Conservation (phyloP, 768 basidiomycete species). For the Mycena chlorophos region DNA sequence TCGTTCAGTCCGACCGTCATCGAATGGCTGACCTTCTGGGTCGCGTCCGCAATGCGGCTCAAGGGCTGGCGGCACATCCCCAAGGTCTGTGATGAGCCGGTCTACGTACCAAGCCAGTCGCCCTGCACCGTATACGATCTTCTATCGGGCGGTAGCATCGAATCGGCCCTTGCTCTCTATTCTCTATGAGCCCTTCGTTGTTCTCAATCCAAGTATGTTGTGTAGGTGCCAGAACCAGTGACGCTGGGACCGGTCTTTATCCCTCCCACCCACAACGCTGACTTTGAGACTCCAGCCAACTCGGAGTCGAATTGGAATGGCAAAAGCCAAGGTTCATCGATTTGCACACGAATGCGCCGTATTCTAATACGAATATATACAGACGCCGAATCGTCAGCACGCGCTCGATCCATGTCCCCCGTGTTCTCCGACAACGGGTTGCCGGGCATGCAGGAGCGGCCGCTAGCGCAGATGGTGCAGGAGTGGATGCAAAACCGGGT, state of each 20-base stretch:
- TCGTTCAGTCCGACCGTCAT: constrained; percentile 46
- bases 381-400: constrained; percentile 34
- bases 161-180: constrained; percentile 30
- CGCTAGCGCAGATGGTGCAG: constrained; percentile 19
- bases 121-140: constrained; percentile 34
- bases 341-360: not conserved
- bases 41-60: constrained; percentile 51
- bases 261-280: constrained; percentile 26
- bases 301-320: constrained; percentile 49
- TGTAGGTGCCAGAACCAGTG: constrained; percentile 47
- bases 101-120: constrained; percentile 20
- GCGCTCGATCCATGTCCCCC: constrained; percentile 28
- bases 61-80: constrained; percentile 35
- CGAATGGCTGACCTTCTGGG: constrained; percentile 56
- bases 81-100: constrained; percentile 39
- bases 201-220: constrained; percentile 17
- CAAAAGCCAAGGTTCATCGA: constrained; percentile 37
- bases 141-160: constrained; percentile 24
- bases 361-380: constrained; percentile 6
- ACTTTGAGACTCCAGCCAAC: constrained; percentile 28
- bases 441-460: constrained; percentile 14
- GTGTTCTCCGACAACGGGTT: constrained; percentile 28
- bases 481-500: constrained; percentile 24
- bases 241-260: constrained; percentile 29
- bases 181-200: constrained; percentile 12